phyloP scores from a whole-genome alignment of 192 early-diverging fungal species.

The Backusella macrospora region DNA sequence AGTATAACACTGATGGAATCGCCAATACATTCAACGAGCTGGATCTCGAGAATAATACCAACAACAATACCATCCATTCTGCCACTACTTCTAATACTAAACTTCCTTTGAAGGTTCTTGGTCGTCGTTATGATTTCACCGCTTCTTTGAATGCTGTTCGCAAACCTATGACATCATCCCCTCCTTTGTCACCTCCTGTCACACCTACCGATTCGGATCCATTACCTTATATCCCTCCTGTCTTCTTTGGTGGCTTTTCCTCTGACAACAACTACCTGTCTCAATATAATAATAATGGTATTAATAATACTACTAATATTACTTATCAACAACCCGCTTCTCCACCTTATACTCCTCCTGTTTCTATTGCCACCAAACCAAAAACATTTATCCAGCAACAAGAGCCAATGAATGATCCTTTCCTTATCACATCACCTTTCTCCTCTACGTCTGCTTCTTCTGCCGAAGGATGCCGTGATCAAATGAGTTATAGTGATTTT shows the following conservation, averaged over 20 bases:
- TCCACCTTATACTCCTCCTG: neutral
- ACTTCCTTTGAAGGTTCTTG: constrained; percentile 21
- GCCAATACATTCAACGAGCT: neutral
- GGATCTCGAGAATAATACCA: neutral
- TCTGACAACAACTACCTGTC: neutral
- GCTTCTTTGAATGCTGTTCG: constrained; percentile 41
- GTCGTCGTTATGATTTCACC: constrained; percentile 43
- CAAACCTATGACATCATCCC: constrained; percentile 15
- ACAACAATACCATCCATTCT: neutral
- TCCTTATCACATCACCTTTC: neutral
- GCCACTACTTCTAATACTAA: neutral
- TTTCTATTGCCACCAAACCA: neutral
- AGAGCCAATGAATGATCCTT: neutral
- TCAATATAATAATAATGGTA: neutral
- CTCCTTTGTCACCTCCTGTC: constrained; percentile 5
- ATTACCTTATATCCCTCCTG: constrained; percentile 5
- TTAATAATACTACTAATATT: neutral
- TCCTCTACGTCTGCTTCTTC: neutral
- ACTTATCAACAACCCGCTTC: neutral
- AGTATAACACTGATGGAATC: neutral
- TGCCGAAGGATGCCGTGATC: neutral
- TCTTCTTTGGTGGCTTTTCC: constrained; percentile 2
- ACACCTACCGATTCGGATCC: neutral
- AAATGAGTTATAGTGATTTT: constrained; percentile 39
- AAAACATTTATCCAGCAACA: neutral